Base-by-base conservation (phyloP, 2,329 filamentous ascomycete species). In the Colletotrichum limetticola region DNA sequence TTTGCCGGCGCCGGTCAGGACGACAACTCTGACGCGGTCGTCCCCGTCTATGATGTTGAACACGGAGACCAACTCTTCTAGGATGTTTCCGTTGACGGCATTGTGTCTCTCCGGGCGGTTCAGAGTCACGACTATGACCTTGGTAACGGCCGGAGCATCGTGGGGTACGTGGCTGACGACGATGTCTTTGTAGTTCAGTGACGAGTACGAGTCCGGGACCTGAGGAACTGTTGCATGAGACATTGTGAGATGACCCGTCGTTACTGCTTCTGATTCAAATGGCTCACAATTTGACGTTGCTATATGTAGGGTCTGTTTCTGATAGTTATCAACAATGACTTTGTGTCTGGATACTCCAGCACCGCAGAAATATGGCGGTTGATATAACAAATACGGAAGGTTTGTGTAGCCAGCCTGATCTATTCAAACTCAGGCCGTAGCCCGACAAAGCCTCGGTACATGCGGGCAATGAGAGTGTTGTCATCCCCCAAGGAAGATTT, bases 181-280 rank as follows among this genome's bases (percentile, higher is more conserved):
- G 1, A 75, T 75, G n/a, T 74, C 71, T 9, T 71, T 62, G 61
- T 46, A 74, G 22, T 35, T 16, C 1, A 69, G 26, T 32, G 63
- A 53, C 16, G 58, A 19, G 19, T 75, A 74, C 9, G 62, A 55
- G 9, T 56, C 8, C 0, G 71, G 67, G 0, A 71, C 28, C 7
- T 7, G 35, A 5, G 11, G 19, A 11, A 32, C n/a, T 1, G 2
- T 49, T 16, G 52, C 26, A 2, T 30, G 3, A 30, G 22, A 42
- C 56, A 66, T 61, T 16, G 2, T 59, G 24, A 9, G 11, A 12
- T 24, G 19, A 49, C 19, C 19, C 7, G 7, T 49, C 7, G 42
- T 19, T 7, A 1, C 7, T 12, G 8, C 1, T 22, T 3, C 24
- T n/a, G 16, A 26, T 53, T 9, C 24, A 1, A 6, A 24, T 16